Percentiles rank a stretch among this genome's conserved stretches.
phyloP scores from a whole-genome alignment of 2,329 filamentous ascomycete species.

The Nannizziopsis arthrosporioides region DNA sequence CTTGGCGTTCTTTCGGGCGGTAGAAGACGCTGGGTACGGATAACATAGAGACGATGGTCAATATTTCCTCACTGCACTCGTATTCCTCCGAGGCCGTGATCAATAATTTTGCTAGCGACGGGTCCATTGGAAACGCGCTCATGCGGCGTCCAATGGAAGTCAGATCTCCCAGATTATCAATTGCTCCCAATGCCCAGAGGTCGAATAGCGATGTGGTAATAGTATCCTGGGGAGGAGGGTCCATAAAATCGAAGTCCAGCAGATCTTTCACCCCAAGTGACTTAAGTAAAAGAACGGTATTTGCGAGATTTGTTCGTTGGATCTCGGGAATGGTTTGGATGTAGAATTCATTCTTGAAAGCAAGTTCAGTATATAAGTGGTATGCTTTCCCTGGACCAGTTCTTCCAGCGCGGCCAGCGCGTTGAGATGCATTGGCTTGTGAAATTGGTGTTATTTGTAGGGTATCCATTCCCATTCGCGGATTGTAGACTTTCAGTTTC shows the following conservation, averaged over 20 bases:
- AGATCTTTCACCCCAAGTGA: constrained; percentile 88
- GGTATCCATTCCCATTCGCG: constrained; percentile 98
- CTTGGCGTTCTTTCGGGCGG: constrained; percentile 87
- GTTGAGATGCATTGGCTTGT: constrained; percentile 87
- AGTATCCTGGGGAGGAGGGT: constrained; percentile 92
- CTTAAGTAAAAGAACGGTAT: constrained; percentile 87
- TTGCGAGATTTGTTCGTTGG: constrained; percentile 87
- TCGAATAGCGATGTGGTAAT: constrained; percentile 97
- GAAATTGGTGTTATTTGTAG: constrained; percentile 96
- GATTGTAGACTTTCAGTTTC: constrained; percentile 97
- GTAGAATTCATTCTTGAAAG: constrained; percentile 92
- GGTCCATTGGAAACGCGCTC: constrained; percentile 98
- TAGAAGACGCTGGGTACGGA: constrained; percentile 96
- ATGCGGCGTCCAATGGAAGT: constrained; percentile 80
- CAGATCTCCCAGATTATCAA: constrained; percentile 87
- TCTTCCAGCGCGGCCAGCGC: constrained; percentile 82
- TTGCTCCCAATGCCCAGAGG: constrained; percentile 84
- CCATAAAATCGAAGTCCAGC: constrained; percentile 97
- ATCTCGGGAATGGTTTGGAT: constrained; percentile 96
- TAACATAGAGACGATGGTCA: constrained; percentile 96
- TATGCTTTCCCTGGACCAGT: constrained; percentile 95
- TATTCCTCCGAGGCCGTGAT: constrained; percentile 85
- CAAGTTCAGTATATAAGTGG: constrained; percentile 84
- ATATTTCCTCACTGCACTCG: constrained; percentile 91
- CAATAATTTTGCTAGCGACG: constrained; percentile 82